Base-by-base conservation (phyloP, 768 basidiomycete genomes). In the Heimioporus sp. region DNA sequence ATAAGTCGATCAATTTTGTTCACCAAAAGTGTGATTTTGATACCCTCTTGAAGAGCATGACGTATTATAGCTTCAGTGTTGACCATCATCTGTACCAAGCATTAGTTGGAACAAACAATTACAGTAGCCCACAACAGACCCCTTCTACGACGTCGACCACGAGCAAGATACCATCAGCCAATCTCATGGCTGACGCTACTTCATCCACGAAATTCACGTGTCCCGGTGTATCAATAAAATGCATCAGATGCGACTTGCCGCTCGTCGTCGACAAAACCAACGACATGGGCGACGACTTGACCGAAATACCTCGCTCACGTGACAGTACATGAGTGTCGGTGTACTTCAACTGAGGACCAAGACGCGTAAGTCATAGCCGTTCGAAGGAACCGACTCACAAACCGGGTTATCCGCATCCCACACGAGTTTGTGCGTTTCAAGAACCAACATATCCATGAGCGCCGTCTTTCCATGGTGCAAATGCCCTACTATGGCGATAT, bases 141-240 rank as follows among this genome's bases (percentile, higher is more conserved):
- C 97, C 97, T 75, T 98, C 97, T 5, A 98, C 90, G n/a, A 91
- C 97, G 62, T 99, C 97, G 4, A 99, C 95, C 1, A 98, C 95
- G 20, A 99, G 72, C 1, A 98, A 70, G 41, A 97, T 84, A 32
- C 97, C 97, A 65, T 99, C 97, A 16, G 82, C 86, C 36, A 98
- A 73, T 40, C 97, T 81, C 51, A 95, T 83, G 9, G 91, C 79
- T 8, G 87, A 83, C 2, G 94, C 95, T 19, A 93, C 93, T 71
- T 99, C 97, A 64, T 99, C 97, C n/a, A 95, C 82, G 65, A 99
- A 98, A 71, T 98, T 98, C 53, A 95, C 92, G 63, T 99, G 97
- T 32, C 97, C 97, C 4, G 97, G 97, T 0, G 97, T 98, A 69
- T 99, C 97, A 61, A 99, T 86, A 30, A 98, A 70, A 70, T 99